Evolutionary conservation across 345 rosid species (phyloP).

Genomic region (Raphanus sativus): DNA sequence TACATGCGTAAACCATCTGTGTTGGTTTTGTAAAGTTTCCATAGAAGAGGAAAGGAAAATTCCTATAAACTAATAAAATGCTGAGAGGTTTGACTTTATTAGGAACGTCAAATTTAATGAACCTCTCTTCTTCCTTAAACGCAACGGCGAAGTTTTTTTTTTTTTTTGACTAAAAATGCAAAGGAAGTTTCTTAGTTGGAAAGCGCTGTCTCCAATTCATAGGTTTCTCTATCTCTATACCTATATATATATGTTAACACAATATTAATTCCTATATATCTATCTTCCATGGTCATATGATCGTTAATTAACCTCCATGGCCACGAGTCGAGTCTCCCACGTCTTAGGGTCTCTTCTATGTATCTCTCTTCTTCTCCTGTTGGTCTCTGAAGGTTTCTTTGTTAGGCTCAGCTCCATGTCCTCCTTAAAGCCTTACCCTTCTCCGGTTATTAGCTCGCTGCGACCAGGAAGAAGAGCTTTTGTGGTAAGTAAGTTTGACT

Average conservation of each 20-base stretch:
- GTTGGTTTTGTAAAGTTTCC: not conserved
- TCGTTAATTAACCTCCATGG: slow-evolving; percentile 27
- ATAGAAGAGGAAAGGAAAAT: not conserved
- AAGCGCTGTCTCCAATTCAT: slow-evolving; percentile 34
- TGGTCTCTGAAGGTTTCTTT: not conserved
- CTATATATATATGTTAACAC: slow-evolving; percentile 2
- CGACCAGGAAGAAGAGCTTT: slow-evolving; percentile 44
- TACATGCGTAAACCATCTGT: too few species aligned
- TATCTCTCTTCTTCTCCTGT: slow-evolving; percentile 28
- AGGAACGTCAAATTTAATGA: slow-evolving; percentile 40
- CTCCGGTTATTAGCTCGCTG: slow-evolving; percentile 37
- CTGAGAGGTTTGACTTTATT: slow-evolving; percentile 50
- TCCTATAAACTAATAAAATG: not conserved
- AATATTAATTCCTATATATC: not conserved
- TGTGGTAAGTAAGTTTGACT: slow-evolving; percentile 47
- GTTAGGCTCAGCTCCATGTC: not conserved
- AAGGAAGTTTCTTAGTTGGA: slow-evolving; percentile 57
- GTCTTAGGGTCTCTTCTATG: slow-evolving; percentile 15
- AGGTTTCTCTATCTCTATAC: slow-evolving; percentile 24
- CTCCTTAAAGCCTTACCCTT: not conserved
- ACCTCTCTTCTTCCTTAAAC: slow-evolving; percentile 56
- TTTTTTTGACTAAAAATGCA: slow-evolving; percentile 38
- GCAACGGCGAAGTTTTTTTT: not conserved
- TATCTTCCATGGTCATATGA: slow-evolving; percentile 26
- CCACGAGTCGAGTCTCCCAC: slow-evolving; percentile 11